These are phyloP conservation scores for Hirsutella minnesotensis DNA, from an alignment of 2,329 filamentous ascomycete genomes.

Conservation along the genomic window DNA sequence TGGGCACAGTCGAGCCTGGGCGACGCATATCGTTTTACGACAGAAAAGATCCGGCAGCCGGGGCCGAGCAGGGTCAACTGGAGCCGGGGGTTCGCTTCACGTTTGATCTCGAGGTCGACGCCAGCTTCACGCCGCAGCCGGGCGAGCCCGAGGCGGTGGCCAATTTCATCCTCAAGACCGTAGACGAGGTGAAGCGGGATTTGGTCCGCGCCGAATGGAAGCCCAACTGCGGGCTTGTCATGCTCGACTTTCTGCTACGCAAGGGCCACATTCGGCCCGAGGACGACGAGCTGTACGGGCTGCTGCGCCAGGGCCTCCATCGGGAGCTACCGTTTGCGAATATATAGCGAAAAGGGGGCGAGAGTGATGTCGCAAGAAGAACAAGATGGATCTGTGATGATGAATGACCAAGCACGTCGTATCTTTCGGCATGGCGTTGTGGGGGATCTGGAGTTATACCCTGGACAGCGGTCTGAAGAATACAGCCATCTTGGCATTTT, in stretches of 20 bases:
- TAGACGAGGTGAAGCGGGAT: slow-evolving; percentile 17
- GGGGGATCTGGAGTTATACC: not conserved
- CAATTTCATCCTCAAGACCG: slow-evolving; percentile 14
- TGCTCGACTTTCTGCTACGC: slow-evolving; percentile 23
- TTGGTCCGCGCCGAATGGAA: slow-evolving; percentile 19
- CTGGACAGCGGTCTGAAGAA: not conserved
- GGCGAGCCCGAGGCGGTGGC: slow-evolving; percentile 16
- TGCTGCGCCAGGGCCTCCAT: slow-evolving; percentile 12
- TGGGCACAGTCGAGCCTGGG: slow-evolving; percentile 13
- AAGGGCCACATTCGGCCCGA: slow-evolving; percentile 13
- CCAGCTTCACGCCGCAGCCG: slow-evolving; percentile 11
- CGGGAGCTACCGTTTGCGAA: slow-evolving; percentile 14
- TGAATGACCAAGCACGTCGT: not conserved
- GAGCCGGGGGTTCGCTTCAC: slow-evolving; percentile 26
- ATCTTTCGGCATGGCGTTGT: not conserved
- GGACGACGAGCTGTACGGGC: slow-evolving; percentile 11
- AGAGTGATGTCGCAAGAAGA: not conserved
- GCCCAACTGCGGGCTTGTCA: slow-evolving; percentile 27
- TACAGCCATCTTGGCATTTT: too few relatives aligned
- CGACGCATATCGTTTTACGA: slow-evolving; percentile 22
- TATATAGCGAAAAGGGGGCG: slow-evolving; percentile 1
- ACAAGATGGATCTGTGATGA: not conserved
- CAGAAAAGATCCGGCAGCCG: slow-evolving; percentile 17
- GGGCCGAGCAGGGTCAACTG: slow-evolving; percentile 19
- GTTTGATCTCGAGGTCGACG: slow-evolving; percentile 20